Evolutionary conservation across 2,329 filamentous ascomycete genomes (phyloP), one percentile per base, ranked within the genome.

Genomic region (Sporothrix brasiliensis): DNA sequence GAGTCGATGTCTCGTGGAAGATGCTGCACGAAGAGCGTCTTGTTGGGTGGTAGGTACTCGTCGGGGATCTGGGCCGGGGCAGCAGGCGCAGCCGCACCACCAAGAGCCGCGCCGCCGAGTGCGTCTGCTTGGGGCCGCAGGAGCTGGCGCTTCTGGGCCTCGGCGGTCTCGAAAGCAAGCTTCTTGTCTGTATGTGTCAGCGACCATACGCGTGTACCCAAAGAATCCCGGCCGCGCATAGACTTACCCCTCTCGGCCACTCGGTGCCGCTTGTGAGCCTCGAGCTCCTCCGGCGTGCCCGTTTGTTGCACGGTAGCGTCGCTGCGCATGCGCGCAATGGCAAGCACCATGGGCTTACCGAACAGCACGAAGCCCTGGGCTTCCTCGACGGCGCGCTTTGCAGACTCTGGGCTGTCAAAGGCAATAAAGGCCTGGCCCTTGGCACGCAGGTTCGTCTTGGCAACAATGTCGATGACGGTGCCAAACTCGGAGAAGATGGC

Each of bases 381-480:
- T 75, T 97, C 92, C 67, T 97, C 92, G 73, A 97, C 91, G 21
- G 95, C 94, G 73, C 88, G 86, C 68, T 87, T 83, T 3, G 94
- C 94, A n/a, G 89, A 88, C 69, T 93, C 91, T n/a, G 90, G 83
- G 72, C 84, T 87, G 76, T 96, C 93, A 79, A 93, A 98, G 60
- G 98, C 93, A 66, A 99, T 83, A 78, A 99, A 99, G 0, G 95
- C 95, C 81, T 99, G 95, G 14, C 95, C 95, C 79, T 96, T 97
- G 56, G 93, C 92, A 79, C 92, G 94, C 41, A 98, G 81, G 79
- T 96, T 97, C 74, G 88, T 92, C 74, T 89, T 87, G 67, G 86
- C 84, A 73, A 93, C 88, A 70, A 91, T 87, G 73, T 93, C 90
- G 61, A 97, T 84, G 65, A 92, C 88, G 72, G 88, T 87, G 72